Conservation (phyloP, 495 filamentous ascomycete genomes). For the Penicillium chermesinum region DNA sequence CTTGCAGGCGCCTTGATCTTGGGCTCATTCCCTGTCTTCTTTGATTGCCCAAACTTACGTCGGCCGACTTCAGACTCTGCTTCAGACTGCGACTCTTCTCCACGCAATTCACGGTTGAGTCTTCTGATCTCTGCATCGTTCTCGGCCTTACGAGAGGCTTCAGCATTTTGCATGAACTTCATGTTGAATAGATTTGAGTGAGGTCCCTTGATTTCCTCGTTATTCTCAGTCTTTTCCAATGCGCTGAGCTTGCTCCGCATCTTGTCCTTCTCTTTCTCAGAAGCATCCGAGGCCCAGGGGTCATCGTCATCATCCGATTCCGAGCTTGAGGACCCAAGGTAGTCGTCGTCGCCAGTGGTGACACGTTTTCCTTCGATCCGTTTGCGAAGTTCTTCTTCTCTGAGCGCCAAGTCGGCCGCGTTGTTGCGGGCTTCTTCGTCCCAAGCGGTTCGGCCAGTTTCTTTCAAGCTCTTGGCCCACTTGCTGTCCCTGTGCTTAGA, state of each 20-base stretch:
- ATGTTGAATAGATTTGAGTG: constrained; percentile 59
- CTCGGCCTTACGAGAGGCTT: constrained; percentile 64
- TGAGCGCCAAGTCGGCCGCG: constrained; percentile 73
- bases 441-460: constrained; percentile 72
- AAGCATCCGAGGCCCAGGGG: constrained; percentile 48
- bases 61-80: constrained; percentile 56
- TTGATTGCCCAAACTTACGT: constrained; percentile 56
- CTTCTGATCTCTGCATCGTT: constrained; percentile 78
- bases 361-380: constrained; percentile 75
- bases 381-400: constrained; percentile 78
- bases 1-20: constrained; percentile 21
- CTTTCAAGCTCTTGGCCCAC: constrained; percentile 87
- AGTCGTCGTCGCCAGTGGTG: constrained; percentile 45
- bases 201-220: constrained; percentile 32
- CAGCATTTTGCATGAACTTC: constrained; percentile 91
- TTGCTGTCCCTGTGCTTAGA: constrained; percentile 84
- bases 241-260: constrained; percentile 53
- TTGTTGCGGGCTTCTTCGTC: constrained; percentile 75
- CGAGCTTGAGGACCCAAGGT: constrained; percentile 42
- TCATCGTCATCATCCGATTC: constrained; percentile 58
- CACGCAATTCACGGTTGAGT: constrained; percentile 66
- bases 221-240: constrained; percentile 43
- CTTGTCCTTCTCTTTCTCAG: constrained; percentile 49
- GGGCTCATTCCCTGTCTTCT: constrained; percentile 21
- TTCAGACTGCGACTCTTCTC: constrained; percentile 51